Base-by-base conservation (phyloP, 768 basidiomycete species). In the Hericium erinaceus region DNA sequence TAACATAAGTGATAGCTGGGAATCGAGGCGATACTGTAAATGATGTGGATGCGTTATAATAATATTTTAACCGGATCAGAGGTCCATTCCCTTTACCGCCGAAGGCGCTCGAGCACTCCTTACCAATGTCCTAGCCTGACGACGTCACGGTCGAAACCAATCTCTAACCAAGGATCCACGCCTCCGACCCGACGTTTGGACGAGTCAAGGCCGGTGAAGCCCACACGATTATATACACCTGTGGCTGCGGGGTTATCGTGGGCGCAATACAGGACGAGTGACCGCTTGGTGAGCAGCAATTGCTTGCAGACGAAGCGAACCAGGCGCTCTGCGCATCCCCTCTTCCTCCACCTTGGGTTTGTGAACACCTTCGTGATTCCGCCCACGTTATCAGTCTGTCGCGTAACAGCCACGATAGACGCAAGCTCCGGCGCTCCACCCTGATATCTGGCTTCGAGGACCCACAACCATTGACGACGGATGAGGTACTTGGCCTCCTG, bases 361-460 rank as follows among this genome's bases (percentile, higher is more conserved):
- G 89, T 90, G 65, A 74, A 85, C 0, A 90, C 87, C 67, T 91
- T 90, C 40, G 84, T 84, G 48, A 91, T 81, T 0, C 84, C 79
- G 2, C 82, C 80, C 24, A 85, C 76, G 4, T 64, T 74, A 1
- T 75, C 72, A 24, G 75, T 82, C 58, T 81, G 80, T 11, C 89
- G 74, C 8, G 87, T 87, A 28, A 78, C 80, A 15, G 87, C 87
- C 5, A 83, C 84, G 41, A 90, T 80, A 18, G 77, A 87, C 0
- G 87, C 83, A 20, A 83, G 75, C 26, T 77, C 74, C 49, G 69
- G 60, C 0, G 59, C 52, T 55, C 48, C 64, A 7, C 65, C 64
- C 13, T 46, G 62, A 46, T 55, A 37, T 53, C 68, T 65, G n/a
- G 81, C 72, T 55, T 77, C 70, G 60, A 82, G 82, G 1, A 89